A percentile compares a stretch with the other conserved stretches of the same genome.
Conservation (phyloP, 768 basidiomycete genomes). For the Hypholoma fasciculare region DNA sequence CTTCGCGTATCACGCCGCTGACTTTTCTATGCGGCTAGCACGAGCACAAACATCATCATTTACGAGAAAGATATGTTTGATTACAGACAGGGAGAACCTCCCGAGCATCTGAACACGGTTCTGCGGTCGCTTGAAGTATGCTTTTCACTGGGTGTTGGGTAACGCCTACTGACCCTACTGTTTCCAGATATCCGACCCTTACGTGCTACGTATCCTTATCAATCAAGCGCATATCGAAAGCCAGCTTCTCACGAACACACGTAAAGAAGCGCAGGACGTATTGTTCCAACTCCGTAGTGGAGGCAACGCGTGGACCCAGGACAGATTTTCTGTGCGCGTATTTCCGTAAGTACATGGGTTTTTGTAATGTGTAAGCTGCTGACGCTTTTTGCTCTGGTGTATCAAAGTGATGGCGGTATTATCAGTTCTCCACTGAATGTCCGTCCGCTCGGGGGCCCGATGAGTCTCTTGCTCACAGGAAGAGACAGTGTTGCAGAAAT, state of each 20-base stretch:
- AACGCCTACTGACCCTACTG: neutral
- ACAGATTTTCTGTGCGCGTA: constrained; percentile 61
- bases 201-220: constrained; percentile 80
- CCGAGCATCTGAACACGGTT: constrained; percentile 62
- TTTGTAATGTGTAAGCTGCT: neutral
- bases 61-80: constrained; percentile 80
- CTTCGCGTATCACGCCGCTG: neutral
- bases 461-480: constrained; percentile 52
- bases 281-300: constrained; percentile 43
- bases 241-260: constrained; percentile 61
- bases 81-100: constrained; percentile 72
- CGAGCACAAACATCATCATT: constrained; percentile 55
- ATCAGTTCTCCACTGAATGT: constrained; percentile 42
- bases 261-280: constrained; percentile 61
- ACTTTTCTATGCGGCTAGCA: constrained; percentile 30
- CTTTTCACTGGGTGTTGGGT: neutral
- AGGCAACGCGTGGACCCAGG: constrained; percentile 65
- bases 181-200: constrained; percentile 66
- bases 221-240: constrained; percentile 74
- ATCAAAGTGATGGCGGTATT: constrained; percentile 66
- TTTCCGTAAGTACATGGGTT: constrained; percentile 50
- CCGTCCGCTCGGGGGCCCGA: constrained; percentile 30
- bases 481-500: constrained; percentile 50
- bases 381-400: neutral
- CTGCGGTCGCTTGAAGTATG: constrained; percentile 78